Conservation (phyloP, 192 early-diverging fungal genomes). For the Linderina pennispora region DNA sequence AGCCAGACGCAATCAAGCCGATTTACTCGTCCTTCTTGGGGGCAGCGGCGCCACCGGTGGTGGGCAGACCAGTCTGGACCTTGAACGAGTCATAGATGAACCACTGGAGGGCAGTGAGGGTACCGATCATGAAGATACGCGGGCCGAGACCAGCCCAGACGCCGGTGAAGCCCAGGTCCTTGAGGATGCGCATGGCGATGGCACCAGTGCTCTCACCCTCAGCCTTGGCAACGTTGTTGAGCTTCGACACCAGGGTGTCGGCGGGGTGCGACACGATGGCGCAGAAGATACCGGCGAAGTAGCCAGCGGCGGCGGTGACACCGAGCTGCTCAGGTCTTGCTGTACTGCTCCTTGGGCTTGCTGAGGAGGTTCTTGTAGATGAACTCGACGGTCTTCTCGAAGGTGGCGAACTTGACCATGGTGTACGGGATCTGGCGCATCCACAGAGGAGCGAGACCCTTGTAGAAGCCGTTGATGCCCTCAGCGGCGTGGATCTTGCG, state of each 20-base stretch:
- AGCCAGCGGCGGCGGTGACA: conserved; percentile 78
- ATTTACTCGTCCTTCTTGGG: conserved; percentile 48
- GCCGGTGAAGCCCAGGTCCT: conserved; percentile 59
- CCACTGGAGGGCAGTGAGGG: conserved; percentile 83
- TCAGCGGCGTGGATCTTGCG: conserved; percentile 52
- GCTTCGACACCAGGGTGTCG: conserved; percentile 73
- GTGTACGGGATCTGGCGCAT: conserved; percentile 81
- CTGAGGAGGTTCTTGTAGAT: conserved; percentile 58
- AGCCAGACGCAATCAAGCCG: too few relatives aligned
- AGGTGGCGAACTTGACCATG: conserved; percentile 80
- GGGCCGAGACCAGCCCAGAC: conserved; percentile 77
- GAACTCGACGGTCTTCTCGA: conserved; percentile 67
- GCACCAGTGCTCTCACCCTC: conserved; percentile 52
- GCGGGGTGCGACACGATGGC: conserved; percentile 90
- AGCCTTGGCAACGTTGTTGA: conserved; percentile 54
- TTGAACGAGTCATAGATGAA: conserved; percentile 81
- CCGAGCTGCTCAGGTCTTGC: conserved; percentile 67
- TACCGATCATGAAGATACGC: conserved; percentile 91
- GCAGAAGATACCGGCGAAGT: conserved; percentile 83
- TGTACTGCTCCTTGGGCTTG: conserved; percentile 65
- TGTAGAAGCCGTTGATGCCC: conserved; percentile 66
- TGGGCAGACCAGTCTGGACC: conserved; percentile 60
- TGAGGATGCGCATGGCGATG: conserved; percentile 45
- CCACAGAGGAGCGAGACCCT: conserved; percentile 71
- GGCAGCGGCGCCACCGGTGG: conserved; percentile 52